Base-by-base conservation (phyloP, 2,329 filamentous ascomycete genomes). In the Fusarium paranaense region DNA sequence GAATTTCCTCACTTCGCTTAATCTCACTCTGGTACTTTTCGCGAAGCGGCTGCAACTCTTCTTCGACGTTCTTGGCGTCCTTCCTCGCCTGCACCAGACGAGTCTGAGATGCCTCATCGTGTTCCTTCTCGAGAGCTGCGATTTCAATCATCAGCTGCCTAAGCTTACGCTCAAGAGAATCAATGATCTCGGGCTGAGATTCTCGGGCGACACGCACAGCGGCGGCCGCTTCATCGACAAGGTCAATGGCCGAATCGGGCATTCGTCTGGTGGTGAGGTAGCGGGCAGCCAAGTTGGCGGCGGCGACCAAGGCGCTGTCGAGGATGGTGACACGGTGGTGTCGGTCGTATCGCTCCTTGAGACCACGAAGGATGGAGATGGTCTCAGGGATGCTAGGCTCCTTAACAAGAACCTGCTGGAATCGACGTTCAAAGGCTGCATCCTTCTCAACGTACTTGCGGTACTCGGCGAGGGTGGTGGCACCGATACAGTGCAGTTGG, bases 381-480 rank as follows among this genome's bases (percentile, higher is more conserved):
- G 97, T 98, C 85, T 99, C 97, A 2, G 90, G 83, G 58, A 98
- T 92, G 7, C 91, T 89, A 3, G 97, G 97, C 82, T 99, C 97
- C 86, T 98, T 98, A 82, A 98, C 96, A 52, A 99, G 85, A 42
- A 99, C 97, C 84, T 99, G 97, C 83, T 99, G 97, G 89, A 99
- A 99, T 83, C 97, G 94, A 84, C 97, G 94, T 85, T 99, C 97
- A 82, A 99, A 99, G 56, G 97, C 97, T 54, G 95, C 94, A 79
- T 99, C 97, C 85, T 99, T 99, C 83, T 99, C 97, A 73, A 99
- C 98, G 84, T 99, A 98, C 84, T 99, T 99, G 80, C 97, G 91
- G 85, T 99, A 99, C 83, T 99, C 97, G 71, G 92, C 91, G 67
- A 99, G 89, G 2, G 97, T 99, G 2, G 97, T 99, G 7, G 97